phyloP scores from a whole-genome alignment of 2,329 filamentous ascomycete genomes.

The Cladophialophora bantiana region DNA sequence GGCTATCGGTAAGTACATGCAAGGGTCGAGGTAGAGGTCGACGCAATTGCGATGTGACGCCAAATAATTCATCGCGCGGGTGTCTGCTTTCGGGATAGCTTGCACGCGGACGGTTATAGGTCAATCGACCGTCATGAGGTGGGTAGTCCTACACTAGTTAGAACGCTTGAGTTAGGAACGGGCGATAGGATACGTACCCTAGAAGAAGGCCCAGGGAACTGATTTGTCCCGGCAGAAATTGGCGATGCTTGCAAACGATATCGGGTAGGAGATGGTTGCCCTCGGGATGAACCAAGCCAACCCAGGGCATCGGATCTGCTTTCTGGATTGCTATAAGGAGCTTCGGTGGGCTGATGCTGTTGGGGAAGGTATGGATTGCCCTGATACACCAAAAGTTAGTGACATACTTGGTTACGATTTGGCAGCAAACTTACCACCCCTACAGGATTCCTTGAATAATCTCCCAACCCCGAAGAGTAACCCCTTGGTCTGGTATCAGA shows the following conservation, averaged over 20 bases:
- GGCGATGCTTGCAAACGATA: constrained; percentile 24
- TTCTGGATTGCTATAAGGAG: constrained; percentile 16
- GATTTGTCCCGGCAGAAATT: constrained; percentile 3
- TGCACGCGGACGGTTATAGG: constrained; percentile 21
- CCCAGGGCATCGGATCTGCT: constrained; percentile 12
- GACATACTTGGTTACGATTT: no score
- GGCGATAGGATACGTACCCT: constrained; percentile 18
- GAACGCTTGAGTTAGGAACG: neutral
- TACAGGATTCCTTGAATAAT: neutral
- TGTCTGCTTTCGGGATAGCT: constrained; percentile 29
- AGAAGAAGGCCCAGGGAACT: constrained; percentile 12
- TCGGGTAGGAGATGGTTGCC: constrained; percentile 14
- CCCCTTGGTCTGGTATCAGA: constrained; percentile 9
- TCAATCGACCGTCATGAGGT: constrained; percentile 15
- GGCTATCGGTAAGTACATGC: constrained; percentile 29
- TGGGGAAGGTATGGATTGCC: constrained; percentile 12
- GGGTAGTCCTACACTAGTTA: constrained; percentile 22
- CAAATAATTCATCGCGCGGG: constrained; percentile 25
- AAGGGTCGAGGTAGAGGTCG: constrained; percentile 22
- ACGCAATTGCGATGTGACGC: constrained; percentile 12
- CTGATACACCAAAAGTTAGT: constrained; percentile 8
- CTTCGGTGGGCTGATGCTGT: constrained; percentile 15
- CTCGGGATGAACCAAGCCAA: constrained; percentile 21
- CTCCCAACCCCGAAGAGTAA: constrained; percentile 4
- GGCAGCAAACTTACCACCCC: constrained; percentile 6